phyloP scores from a whole-genome alignment of 2,329 filamentous ascomycete genomes.

The Didymella lethalis region DNA sequence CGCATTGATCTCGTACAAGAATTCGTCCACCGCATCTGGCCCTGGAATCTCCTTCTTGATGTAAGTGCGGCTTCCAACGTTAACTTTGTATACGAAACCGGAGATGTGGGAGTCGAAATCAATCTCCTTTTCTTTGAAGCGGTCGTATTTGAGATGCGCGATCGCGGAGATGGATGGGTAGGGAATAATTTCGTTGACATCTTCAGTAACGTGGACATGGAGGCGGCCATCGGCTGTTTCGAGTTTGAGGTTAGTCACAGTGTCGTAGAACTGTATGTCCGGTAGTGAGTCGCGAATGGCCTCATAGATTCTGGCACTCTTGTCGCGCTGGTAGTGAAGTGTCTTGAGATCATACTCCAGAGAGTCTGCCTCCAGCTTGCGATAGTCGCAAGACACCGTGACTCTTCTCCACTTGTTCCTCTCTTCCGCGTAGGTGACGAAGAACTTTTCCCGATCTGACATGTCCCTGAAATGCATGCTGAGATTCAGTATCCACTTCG shows the following conservation, averaged over 20 bases:
- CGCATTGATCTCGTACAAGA: conserved; percentile 96
- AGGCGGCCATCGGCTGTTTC: conserved; percentile 87
- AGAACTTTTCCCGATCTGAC: conserved; percentile 95
- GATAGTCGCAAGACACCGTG: conserved; percentile 93
- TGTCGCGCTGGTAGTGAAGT: conserved; percentile 86
- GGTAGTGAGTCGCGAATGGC: conserved; percentile 88
- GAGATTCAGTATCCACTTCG: conserved; percentile 92
- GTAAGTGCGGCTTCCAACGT: conserved; percentile 71
- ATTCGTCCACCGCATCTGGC: conserved; percentile 93
- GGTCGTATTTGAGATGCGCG: conserved; percentile 68
- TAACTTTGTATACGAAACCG: conserved; percentile 96
- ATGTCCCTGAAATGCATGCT: conserved; percentile 98
- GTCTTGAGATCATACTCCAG: conserved; percentile 83
- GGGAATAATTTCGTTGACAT: conserved; percentile 90
- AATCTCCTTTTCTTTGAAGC: conserved; percentile 76
- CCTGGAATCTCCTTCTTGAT: conserved; percentile 99
- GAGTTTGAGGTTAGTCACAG: conserved; percentile 93
- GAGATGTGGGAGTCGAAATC: conserved; percentile 92
- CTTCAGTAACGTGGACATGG: conserved; percentile 97
- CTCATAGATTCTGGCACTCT: conserved; percentile 91
- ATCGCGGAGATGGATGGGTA: conserved; percentile 80
- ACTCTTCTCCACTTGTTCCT: conserved; percentile 84
- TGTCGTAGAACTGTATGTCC: conserved; percentile 96
- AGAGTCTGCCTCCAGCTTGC: conserved; percentile 78
- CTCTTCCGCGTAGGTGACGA: conserved; percentile 88